Percentiles rank a stretch among this genome's conserved stretches.
Conservation (phyloP, 176 grass and related monocot genomes). For the Leersia perrieri region DNA sequence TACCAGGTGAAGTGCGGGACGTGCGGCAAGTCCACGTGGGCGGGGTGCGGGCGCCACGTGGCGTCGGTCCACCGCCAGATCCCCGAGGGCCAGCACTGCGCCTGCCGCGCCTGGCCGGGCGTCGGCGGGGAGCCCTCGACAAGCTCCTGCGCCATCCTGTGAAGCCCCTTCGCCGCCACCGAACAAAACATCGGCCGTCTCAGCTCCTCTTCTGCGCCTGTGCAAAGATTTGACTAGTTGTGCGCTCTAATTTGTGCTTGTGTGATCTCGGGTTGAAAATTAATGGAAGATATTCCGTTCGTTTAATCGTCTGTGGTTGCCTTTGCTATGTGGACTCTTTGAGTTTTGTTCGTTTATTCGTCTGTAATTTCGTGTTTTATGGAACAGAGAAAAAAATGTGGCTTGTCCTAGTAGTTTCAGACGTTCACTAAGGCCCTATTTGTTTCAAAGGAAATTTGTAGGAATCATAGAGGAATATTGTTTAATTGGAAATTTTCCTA, state of each 20-base stretch:
- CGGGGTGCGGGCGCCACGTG: conserved; percentile 74
- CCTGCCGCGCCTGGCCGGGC: conserved; percentile 78
- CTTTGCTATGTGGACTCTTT: too few relatives aligned
- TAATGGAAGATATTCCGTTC: not conserved
- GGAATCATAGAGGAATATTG: too few relatives aligned
- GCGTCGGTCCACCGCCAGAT: conserved; percentile 69
- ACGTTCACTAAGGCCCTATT: too few relatives aligned
- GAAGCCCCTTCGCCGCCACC: not conserved
- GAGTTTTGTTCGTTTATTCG: too few relatives aligned
- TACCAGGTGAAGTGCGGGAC: conserved; percentile 66
- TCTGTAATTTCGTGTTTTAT: too few relatives aligned
- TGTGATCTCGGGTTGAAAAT: not conserved
- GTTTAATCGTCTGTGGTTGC: not conserved
- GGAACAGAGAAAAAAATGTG: too few relatives aligned
- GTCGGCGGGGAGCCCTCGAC: conserved; percentile 23
- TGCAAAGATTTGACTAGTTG: not conserved
- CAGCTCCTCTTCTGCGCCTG: not conserved
- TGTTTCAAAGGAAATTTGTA: too few relatives aligned
- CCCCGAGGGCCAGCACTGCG: conserved; percentile 73
- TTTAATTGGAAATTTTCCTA: too few relatives aligned
- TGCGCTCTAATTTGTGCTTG: not conserved
- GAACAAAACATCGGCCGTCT: not conserved
- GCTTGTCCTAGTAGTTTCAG: too few relatives aligned
- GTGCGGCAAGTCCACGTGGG: conserved; percentile 83
- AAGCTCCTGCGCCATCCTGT: conserved; percentile 33